Evolutionary conservation across 2,329 filamentous ascomycete genomes (phyloP), one percentile per base, ranked within the genome.

Genomic region (Spiromastix sp.): DNA sequence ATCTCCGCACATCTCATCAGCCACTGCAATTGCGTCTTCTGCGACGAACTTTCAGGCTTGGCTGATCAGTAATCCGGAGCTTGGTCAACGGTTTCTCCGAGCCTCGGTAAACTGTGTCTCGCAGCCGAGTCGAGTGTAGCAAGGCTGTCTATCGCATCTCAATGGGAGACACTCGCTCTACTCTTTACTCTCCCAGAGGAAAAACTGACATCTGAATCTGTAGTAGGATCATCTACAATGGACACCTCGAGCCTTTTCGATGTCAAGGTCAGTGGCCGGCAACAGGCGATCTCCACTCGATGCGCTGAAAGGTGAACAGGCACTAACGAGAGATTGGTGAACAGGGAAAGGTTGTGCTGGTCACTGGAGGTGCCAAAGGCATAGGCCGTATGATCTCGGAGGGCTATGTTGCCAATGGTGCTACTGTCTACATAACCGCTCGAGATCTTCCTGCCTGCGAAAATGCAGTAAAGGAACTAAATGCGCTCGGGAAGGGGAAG

Each of bases 351-450:
- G 54, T 68, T 42, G 66, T 64, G 42, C 63, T 70, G 44, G 61
- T 70, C 38, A 70, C 66, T 13, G 67, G 67, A 40, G 67, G 66
- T 36, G 66, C 66, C 7, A 68, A 67, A 37, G 67, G 67, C 3
- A 61, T 70, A 32, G 67, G 67, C 35, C 68, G 70, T 44, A 71
- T 71, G 68, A 70, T 70, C 30, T 69, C 68, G 1, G 66, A 71
- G 48, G 67, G 66, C 8, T 71, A 66, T 41, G 59, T 71, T 15
- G 57, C 66, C 36, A 71, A 71, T 41, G 68, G 68, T 17, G 66
- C 68, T 4, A 66, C 54, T 9, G 68, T 72, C 32, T 64, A 70
- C 49, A 71, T 72, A 41, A 68, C 68, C n/a, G 66, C 61, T 7
- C 63, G 68, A 32, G 70, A 72, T 50, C 64, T 65, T 38, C 57